Conservation (phyloP, 495 filamentous ascomycete species). For the Penicillium salamii region DNA sequence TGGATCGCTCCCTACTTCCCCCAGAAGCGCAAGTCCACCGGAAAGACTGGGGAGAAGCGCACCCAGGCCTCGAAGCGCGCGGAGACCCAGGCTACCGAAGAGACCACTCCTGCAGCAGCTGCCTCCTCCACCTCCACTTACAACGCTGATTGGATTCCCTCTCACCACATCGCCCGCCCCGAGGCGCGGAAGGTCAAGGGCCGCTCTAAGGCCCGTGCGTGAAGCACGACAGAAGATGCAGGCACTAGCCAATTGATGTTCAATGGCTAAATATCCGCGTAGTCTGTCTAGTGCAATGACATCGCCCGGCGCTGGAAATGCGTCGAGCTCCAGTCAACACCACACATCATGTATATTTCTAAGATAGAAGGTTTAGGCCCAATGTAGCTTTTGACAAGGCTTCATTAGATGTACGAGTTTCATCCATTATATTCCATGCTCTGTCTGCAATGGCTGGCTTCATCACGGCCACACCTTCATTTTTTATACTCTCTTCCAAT, state of each 20-base stretch:
- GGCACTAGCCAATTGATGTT: background rate
- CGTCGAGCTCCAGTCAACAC: conserved; percentile 11
- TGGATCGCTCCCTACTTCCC: conserved; percentile 97
- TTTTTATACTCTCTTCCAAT: conserved; percentile 68
- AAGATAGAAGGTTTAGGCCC: conserved; percentile 7
- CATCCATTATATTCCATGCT: conserved; percentile 11
- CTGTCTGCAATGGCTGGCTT: conserved; percentile 4
- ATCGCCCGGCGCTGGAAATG: conserved; percentile 28
- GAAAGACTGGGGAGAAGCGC: conserved; percentile 61
- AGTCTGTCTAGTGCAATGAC: background rate
- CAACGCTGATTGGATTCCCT: conserved; percentile 96
- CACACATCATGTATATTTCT: conserved; percentile 37
- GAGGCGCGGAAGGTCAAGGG: conserved; percentile 77
- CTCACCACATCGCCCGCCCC: conserved; percentile 84
- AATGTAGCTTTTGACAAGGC: conserved; percentile 4
- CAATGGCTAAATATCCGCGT: background rate
- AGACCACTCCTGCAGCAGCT: conserved; percentile 62
- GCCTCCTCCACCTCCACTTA: conserved; percentile 72
- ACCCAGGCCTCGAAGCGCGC: conserved; percentile 62
- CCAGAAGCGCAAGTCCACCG: conserved; percentile 66
- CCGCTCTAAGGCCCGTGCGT: conserved; percentile 53
- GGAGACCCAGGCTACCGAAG: conserved; percentile 60
- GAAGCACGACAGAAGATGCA: conserved; percentile 13
- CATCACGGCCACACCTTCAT: conserved; percentile 1
- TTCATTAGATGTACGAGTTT: conserved; percentile 2